phyloP scores from a whole-genome alignment of 345 rosid genomes.

The Acer yangbiense region DNA sequence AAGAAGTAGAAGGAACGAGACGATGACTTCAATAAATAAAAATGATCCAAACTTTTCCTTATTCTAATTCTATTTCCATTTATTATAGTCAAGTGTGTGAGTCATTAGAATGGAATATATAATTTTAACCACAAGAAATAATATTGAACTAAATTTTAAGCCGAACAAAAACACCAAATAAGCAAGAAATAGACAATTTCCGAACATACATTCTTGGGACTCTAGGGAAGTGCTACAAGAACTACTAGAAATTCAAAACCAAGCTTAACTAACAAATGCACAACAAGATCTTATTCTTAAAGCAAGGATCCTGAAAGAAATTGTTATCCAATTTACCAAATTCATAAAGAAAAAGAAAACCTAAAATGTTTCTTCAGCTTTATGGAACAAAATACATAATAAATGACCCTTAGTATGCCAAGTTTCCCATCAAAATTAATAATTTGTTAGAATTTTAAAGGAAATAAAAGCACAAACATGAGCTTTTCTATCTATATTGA shows the following conservation, averaged over 20 bases:
- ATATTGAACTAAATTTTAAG: not conserved
- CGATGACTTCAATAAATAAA: not conserved
- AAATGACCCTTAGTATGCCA: too few species aligned
- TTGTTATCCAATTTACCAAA: too few species aligned
- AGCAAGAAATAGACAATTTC: not conserved
- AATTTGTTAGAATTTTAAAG: too few species aligned
- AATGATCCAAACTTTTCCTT: not conserved
- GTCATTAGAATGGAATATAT: not conserved
- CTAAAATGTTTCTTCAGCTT: too few species aligned
- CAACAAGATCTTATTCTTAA: too few species aligned
- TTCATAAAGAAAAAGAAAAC: too few species aligned
- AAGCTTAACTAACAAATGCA: too few species aligned
- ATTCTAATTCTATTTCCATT: not conserved
- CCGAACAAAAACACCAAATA: not conserved
- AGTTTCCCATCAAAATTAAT: too few species aligned
- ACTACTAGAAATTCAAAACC: not conserved
- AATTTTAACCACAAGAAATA: not conserved
- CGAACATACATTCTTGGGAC: not conserved
- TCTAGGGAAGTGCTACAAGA: not conserved
- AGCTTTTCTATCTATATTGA: too few species aligned
- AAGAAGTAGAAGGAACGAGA: not conserved
- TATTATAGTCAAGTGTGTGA: not conserved
- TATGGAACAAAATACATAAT: too few species aligned
- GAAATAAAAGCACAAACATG: not conserved
- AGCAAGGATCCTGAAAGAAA: too few species aligned